Evolutionary conservation across 2,329 filamentous ascomycete genomes (phyloP), one percentile per base, ranked within the genome.

Genomic region (Nectriaceae sp.): DNA sequence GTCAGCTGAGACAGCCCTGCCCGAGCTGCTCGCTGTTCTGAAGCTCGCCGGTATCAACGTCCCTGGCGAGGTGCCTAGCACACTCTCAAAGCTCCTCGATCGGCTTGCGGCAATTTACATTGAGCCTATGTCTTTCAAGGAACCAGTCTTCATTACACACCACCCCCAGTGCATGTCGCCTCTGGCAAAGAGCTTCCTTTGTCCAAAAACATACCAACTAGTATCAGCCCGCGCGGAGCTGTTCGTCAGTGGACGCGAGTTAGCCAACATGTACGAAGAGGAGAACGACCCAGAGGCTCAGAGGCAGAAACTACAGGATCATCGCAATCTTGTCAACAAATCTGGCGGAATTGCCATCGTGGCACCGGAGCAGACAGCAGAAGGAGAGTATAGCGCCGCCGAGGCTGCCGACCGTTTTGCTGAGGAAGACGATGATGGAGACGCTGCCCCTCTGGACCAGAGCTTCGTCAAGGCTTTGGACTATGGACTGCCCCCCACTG

Each of bases 191-290:
- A 91, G 89, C 44, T 96, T 90, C 70, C 62, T 77, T 18, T 90
- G 91, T 65, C 80, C 83, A 0, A 69, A 64, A 8, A 87, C 85
- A 0, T 76, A 78, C 13, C 92, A 97, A 65, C 70, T 80, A 8
- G 84, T 96, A 1, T 87, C 90, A 1, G 89, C 90, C 1, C 85
- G 92, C 5, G 89, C 88, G 0, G 92, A 97, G 70, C 80, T 96
- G 19, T 96, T 96, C 70, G 82, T 95, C 53, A 74, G 83, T 42
- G 84, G 87, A 35, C 83, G 84, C 46, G 94, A 99, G 66, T 79
- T 96, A 24, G 90, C 93, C 52, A 99, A 99, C 70, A 95, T 93
- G 75, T 99, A 99, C 69, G 94, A 99, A 68, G 94, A 99, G 71
- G 94, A 99, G 68, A 99, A 99, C 69, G 89, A 90, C 43, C 94